Evolutionary conservation across 768 basidiomycete species (phyloP), one percentile per base, ranked within the genome.

Genomic region (Inosperma sp.): DNA sequence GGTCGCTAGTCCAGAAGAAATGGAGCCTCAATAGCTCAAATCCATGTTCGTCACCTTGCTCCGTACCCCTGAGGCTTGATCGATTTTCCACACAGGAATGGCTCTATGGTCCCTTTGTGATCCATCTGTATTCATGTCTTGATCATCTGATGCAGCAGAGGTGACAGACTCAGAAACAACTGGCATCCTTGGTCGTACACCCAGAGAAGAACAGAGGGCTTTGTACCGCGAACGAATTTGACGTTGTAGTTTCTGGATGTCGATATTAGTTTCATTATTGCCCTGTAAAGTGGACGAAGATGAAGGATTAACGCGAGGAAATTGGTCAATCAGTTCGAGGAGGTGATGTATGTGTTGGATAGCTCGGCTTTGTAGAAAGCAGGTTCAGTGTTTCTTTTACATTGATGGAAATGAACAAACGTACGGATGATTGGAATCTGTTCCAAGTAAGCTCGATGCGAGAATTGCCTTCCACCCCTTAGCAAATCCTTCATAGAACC

Each of bases 221-320:
- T 85, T 87, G 68, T 98, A 96, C 56, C 88, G 79, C 2, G 93
- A 89, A 34, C 92, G 80, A 52, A 97, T 93, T 55, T 89, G 83
- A 21, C 84, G 79, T 56, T 95, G 82, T 21, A 93, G 78, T 49
- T 80, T 81, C 8, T 82, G 68, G 37, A 95, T 79, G 65, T 96
- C 93, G 14, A 85, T 41, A 17, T 84, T n/a, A n/a, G n/a, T n/a
- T n/a, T n/a, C n/a, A n/a, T n/a, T n/a, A n/a, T n/a, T n/a, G n/a
- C n/a, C 81, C 26, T 71, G n/a, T n/a, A n/a, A n/a, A n/a, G n/a
- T n/a, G n/a, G n/a, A n/a, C n/a, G n/a, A 14, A 1, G 22, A 4
- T 33, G 82, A 79, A 25, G 89, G 88, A 65, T 98, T 96, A 45
- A 73, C 68, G 19, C 71, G 77, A 2, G 94, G 94, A 64, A 96